These are phyloP conservation scores for Rhododendron mucronatum DNA, from an alignment of 148 eudicot genomes.

Conservation along the genomic window DNA sequence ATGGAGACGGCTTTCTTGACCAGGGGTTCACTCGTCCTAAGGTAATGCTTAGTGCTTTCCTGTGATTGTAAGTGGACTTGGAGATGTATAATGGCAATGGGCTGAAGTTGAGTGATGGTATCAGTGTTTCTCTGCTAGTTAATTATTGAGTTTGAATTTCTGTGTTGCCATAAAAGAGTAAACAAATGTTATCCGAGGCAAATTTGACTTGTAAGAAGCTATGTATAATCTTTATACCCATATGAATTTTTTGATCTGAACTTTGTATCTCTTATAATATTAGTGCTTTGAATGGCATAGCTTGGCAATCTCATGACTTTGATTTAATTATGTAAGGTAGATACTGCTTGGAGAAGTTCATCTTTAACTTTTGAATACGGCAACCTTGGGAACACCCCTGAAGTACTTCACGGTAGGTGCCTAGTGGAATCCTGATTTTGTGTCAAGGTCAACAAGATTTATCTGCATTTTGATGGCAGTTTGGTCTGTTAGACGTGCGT, in stretches of 20 bases:
- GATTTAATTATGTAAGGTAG: background rate
- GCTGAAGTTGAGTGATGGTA: background rate
- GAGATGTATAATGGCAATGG: background rate
- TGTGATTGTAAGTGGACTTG: background rate
- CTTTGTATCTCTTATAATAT: background rate
- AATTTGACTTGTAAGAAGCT: background rate
- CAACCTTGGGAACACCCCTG: background rate
- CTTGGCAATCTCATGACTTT: background rate
- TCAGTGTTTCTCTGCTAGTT: background rate
- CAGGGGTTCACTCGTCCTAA: conserved; percentile 94
- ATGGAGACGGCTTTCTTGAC: conserved; percentile 54
- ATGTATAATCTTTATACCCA: background rate
- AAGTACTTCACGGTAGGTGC: background rate
- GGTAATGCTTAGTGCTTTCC: conserved; percentile 31
- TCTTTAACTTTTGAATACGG: background rate
- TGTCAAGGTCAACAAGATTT: background rate
- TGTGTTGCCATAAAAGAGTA: background rate
- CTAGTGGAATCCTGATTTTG: background rate
- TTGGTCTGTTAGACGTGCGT: background rate
- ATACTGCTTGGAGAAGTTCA: background rate
- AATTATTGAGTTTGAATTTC: background rate
- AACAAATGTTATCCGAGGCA: background rate
- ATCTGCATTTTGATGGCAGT: background rate
- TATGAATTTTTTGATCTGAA: background rate
- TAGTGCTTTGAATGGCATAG: background rate